Evolutionary conservation across 495 filamentous ascomycete species (phyloP).

Genomic region (Aspergillus steynii): DNA sequence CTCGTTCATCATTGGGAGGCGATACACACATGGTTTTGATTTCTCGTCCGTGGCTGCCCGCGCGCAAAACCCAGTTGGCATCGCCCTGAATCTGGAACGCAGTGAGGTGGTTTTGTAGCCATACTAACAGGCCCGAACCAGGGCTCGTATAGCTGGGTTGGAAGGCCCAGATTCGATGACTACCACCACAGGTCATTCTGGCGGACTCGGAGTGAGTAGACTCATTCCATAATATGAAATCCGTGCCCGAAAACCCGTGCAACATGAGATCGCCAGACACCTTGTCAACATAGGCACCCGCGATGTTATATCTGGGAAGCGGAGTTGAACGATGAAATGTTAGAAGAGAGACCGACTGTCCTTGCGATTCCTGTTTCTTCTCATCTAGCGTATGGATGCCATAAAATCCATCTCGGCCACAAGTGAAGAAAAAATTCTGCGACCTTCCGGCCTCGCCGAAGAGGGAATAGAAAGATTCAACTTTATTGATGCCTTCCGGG

Average conservation of each 20-base stretch:
- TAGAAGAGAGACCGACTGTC: slow-evolving; percentile 25
- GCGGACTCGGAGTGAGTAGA: slow-evolving; percentile 63
- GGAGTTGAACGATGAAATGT: slow-evolving; percentile 56
- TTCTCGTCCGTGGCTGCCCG: slow-evolving; percentile 83
- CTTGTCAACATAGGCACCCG: slow-evolving; percentile 61
- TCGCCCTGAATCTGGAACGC: slow-evolving; percentile 49
- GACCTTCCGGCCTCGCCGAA: slow-evolving; percentile 11
- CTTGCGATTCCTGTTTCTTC: slow-evolving; percentile 3
- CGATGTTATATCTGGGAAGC: slow-evolving; percentile 66
- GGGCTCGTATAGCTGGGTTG: slow-evolving; percentile 31
- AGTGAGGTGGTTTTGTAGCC: slow-evolving; percentile 48
- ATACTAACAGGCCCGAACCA: slow-evolving; percentile 46
- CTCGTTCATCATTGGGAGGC: slow-evolving; percentile 11
- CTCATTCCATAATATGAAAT: slow-evolving; percentile 80
- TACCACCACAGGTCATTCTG: slow-evolving; percentile 76
- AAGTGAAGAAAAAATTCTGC: slow-evolving; percentile 53
- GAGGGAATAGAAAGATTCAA: slow-evolving; percentile 41
- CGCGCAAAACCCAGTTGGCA: slow-evolving; percentile 55
- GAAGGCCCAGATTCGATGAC: slow-evolving; percentile 69
- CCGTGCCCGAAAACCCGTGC: slow-evolving; percentile 76
- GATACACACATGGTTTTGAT: slow-evolving; percentile 73
- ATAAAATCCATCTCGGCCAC: slow-evolving; percentile 73
- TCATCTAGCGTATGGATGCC: slow-evolving; percentile 48
- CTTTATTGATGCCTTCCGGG: slow-evolving; percentile 65
- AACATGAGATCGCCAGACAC: slow-evolving; percentile 56